Conservation (phyloP, 176 grass and related monocot species). For the Aegilops tauschii region DNA sequence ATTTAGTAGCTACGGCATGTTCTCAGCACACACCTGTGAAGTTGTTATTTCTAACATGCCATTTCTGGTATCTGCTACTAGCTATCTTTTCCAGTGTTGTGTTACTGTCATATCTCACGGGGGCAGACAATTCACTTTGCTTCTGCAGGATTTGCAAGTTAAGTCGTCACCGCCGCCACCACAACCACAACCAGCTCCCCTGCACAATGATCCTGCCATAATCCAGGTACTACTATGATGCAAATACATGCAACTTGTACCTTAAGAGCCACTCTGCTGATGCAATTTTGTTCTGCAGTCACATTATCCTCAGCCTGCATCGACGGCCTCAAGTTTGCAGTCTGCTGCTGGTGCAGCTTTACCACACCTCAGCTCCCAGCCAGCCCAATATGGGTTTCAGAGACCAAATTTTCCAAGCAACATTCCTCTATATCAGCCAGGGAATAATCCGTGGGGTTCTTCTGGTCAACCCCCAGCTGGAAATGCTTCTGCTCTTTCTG, state of each 20-base stretch:
- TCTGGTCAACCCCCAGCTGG: conserved; percentile 39
- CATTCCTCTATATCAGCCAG: conserved; percentile 65
- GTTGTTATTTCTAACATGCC: background rate
- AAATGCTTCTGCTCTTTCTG: conserved; percentile 47
- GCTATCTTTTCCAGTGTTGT: background rate
- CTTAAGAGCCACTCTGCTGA: conserved; percentile 7
- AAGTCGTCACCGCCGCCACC: conserved; percentile 56
- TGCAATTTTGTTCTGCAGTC: conserved; percentile 46
- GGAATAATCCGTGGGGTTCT: conserved; percentile 53
- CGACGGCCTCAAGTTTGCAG: conserved; percentile 53
- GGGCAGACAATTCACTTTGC: background rate
- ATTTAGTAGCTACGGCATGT: background rate
- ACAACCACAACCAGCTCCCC: conserved; percentile 40
- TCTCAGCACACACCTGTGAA: background rate
- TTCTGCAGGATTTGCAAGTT: conserved; percentile 82
- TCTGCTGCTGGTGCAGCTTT: conserved; percentile 58
- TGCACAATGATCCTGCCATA: conserved; percentile 85
- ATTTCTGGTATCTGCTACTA: background rate
- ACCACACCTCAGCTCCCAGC: conserved; percentile 62
- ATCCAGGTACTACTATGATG: conserved; percentile 55
- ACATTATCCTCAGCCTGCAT: conserved; percentile 61
- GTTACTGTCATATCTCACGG: conserved; percentile 2
- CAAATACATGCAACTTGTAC: background rate
- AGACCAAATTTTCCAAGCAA: conserved; percentile 58
- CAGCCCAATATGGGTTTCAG: conserved; percentile 61